Percentiles rank a stretch among this genome's conserved stretches.
These are phyloP conservation scores for Deuterostichococcus epilithicus DNA, from an alignment of 139 green algal genomes.

Conservation along the genomic window DNA sequence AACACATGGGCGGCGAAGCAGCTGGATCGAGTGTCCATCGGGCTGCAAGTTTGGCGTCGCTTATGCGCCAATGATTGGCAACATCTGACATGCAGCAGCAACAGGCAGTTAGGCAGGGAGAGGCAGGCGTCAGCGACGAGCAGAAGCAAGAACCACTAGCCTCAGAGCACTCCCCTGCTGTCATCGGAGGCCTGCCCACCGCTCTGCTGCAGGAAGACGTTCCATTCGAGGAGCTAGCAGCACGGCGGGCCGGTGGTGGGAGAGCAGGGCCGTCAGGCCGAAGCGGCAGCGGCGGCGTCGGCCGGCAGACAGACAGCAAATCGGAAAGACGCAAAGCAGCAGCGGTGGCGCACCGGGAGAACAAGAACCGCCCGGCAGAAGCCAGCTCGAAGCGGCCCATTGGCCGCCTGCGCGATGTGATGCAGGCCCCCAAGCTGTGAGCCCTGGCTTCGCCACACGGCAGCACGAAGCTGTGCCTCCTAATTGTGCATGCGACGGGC, in stretches of 20 bases:
- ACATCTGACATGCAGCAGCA: too few species aligned
- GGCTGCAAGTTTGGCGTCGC: too few species aligned
- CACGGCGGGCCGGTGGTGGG: conserved; percentile 41
- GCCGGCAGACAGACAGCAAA: neutral
- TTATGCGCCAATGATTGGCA: too few species aligned
- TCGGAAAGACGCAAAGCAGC: neutral
- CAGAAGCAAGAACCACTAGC: too few species aligned
- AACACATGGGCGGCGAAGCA: too few species aligned
- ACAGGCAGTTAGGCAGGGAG: too few species aligned
- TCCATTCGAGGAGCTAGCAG: conserved; percentile 34
- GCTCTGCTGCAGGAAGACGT: neutral
- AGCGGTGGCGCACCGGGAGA: conserved; percentile 56
- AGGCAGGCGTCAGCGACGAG: too few species aligned
- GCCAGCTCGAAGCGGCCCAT: conserved; percentile 72
- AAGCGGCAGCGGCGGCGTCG: conserved; percentile 2
- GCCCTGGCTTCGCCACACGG: neutral
- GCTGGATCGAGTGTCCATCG: too few species aligned
- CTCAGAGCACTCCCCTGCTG: too few species aligned
- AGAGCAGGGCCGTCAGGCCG: conserved; percentile 10
- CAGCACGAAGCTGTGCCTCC: neutral
- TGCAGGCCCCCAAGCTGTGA: conserved; percentile 53
- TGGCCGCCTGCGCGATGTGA: conserved; percentile 58
- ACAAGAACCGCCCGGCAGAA: conserved; percentile 74
- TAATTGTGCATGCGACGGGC: neutral
- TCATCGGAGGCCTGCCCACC: too few species aligned